Base-by-base conservation (phyloP, 768 basidiomycete genomes). In the Pholiota molesta region DNA sequence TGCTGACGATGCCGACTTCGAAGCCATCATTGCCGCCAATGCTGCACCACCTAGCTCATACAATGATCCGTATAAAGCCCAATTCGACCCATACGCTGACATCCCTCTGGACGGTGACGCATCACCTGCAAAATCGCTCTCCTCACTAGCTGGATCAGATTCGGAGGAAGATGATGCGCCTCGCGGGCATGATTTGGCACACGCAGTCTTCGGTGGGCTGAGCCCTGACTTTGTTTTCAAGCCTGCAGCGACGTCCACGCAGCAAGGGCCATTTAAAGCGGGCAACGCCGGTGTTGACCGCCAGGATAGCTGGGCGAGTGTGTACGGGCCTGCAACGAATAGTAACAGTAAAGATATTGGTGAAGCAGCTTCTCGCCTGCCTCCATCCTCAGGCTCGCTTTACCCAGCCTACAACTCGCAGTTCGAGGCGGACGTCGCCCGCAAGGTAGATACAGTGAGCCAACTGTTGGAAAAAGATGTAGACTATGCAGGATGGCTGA, bases 401-500 rank as follows among this genome's bases (percentile, higher is more conserved):
- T 33, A 26, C 35, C 53, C 23, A 23, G 28, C 45, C 54, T 57
- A 57, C 19, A 85, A 81, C 62, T 86, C 87, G 4, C 86, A 87
- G 63, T 82, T 84, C 59, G 83, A 86, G 23, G 57, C 57, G 14
- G 60, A 23, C 61, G 76, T 87, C 2, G 83, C 86, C 66, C 78
- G 75, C n/a, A 78, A 81, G 63, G 79, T 85, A 17, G 81, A 83
- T 52, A 71, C 77, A 64, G 86, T 86, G 5, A 81, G 77, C 52
- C 84, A 82, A 69, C 67, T 86, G 63, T 72, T 88, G 62, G 83
- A 85, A 68, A 78, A 78, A 63, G 88, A 88, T 61, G 79, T 87
- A 4, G 86, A 87, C 63, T 85, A 81, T 63, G 79, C 76, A 39
- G 81, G 77, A 8, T 87, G 84, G 85, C 65, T 68, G 37, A 59